Evolutionary conservation across 345 rosid genomes (phyloP).

Genomic region (Eucalyptus sp.): DNA sequence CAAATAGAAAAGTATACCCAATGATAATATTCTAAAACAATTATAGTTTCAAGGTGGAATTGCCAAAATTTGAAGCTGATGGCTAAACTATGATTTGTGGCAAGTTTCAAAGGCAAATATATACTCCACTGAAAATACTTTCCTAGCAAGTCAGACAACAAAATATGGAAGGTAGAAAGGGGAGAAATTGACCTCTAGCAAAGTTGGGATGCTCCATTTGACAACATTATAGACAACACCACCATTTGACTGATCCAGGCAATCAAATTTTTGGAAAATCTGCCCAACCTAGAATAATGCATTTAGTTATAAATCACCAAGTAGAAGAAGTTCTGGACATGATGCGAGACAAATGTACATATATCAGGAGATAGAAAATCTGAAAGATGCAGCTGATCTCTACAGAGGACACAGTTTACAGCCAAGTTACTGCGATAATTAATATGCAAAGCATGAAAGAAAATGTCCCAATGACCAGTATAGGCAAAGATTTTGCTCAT

Average conservation of each 20-base stretch:
- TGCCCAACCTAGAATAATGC: constrained; percentile 55
- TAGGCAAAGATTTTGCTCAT: neutral
- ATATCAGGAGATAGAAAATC: neutral
- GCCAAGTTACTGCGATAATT: neutral
- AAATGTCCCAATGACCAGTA: neutral
- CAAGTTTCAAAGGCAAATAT: neutral
- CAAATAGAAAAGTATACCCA: neutral
- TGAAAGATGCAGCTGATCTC: neutral
- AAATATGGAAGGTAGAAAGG: neutral
- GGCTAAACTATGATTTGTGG: neutral
- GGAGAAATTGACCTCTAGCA: constrained; percentile 47
- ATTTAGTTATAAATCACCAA: neutral
- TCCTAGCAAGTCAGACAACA: neutral
- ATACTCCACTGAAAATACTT: neutral
- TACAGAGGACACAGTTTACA: neutral
- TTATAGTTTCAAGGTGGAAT: neutral
- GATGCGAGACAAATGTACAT: neutral
- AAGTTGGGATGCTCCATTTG: constrained; percentile 69
- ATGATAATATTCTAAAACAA: neutral
- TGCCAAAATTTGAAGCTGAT: neutral
- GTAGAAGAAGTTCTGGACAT: neutral
- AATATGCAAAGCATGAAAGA: neutral
- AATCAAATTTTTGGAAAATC: constrained; percentile 72
- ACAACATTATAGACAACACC: constrained; percentile 75
- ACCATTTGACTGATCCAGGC: constrained; percentile 39